Base-by-base conservation (phyloP, 2,329 filamentous ascomycete genomes). In the Parasarocladium wereldwijsianum region DNA sequence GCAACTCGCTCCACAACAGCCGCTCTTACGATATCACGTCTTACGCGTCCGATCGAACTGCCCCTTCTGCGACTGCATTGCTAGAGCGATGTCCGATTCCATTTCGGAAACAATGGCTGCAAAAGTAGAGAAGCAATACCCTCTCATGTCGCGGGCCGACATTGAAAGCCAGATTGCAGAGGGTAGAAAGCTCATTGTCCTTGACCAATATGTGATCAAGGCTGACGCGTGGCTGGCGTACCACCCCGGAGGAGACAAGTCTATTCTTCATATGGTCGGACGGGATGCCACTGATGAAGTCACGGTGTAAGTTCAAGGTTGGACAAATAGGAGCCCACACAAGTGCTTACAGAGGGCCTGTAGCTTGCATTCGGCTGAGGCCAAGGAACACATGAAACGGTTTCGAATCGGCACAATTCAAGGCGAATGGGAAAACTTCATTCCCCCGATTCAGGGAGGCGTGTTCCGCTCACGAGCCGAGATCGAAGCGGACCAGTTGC, bases 401-500 rank as follows among this genome's bases (percentile, higher is more conserved):
- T 96, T 86, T 49, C 74, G 82, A 38, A 84, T 96, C 44, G 90
- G 90, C 25, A 69, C 66, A 38, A 71, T 93, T 34, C 69, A 90
- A 46, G 82, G 83, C 17, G 62, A 59, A 36, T 98, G 90, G 90
- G 59, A 61, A 37, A 94, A 94, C 52, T 93, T 94, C 47, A 45
- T 81, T 6, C 86, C 90, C 4, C 87, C 90, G 1, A 87, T 96
- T 31, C 87, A 96, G 52, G 86, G 85, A 34, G 87, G 87, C 24
- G 64, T 66, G 34, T 93, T 86, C 18, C 24, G 32, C 22, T 17
- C 28, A 18, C 13, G 29, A 30, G 23, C 33, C 18, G 20, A 30
- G 16, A 29, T 20, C 8, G 31, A 57, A 25, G 49, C 54, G 19
- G 54, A 52, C 28, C 51, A 54, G 25, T 39, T 44, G 8, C 29